Conservation (phyloP, 2,329 filamentous ascomycete genomes). For the Tricladium varicosporioides region DNA sequence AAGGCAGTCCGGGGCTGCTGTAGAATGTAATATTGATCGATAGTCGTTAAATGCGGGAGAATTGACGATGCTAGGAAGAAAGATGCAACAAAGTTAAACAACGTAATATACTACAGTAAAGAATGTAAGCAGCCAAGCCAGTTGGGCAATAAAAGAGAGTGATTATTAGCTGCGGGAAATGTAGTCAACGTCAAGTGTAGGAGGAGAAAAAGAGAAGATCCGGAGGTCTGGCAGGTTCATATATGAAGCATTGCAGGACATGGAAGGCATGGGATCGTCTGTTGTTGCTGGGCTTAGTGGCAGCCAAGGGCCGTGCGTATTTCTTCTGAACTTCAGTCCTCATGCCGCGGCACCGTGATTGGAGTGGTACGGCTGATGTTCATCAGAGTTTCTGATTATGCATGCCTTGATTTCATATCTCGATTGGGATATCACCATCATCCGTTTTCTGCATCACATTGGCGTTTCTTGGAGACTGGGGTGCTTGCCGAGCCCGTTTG, state of each 20-base stretch:
- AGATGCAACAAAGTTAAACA: slow-evolving; percentile 30
- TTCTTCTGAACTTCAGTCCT: slow-evolving; percentile 24
- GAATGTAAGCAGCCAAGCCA: slow-evolving; percentile 54
- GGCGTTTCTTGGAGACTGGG: slow-evolving; percentile 31
- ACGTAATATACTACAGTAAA: slow-evolving; percentile 39
- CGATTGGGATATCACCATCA: slow-evolving; percentile 25
- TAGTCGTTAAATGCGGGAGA: slow-evolving; percentile 18
- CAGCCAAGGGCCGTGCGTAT: slow-evolving; percentile 27
- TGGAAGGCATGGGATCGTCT: slow-evolving; percentile 27
- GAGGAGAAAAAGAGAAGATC: slow-evolving; percentile 28
- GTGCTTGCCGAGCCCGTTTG: slow-evolving; percentile 26
- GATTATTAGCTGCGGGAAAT: slow-evolving; percentile 35
- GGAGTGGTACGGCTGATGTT: slow-evolving; percentile 28
- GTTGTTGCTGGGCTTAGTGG: slow-evolving; percentile 25
- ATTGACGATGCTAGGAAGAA: slow-evolving; percentile 25
- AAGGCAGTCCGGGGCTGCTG: slow-evolving; percentile 44
- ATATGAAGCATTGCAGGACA: slow-evolving; percentile 29
- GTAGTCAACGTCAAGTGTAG: slow-evolving; percentile 35
- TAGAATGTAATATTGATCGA: slow-evolving; percentile 41
- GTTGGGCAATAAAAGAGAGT: slow-evolving; percentile 49
- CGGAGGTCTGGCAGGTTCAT: slow-evolving; percentile 22
- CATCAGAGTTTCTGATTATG: slow-evolving; percentile 36
- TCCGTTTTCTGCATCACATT: slow-evolving; percentile 33
- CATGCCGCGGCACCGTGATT: slow-evolving; percentile 15
- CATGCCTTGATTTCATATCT: slow-evolving; percentile 34